phyloP scores from a whole-genome alignment of 768 basidiomycete species.

The Kwoniella heveanensis region DNA sequence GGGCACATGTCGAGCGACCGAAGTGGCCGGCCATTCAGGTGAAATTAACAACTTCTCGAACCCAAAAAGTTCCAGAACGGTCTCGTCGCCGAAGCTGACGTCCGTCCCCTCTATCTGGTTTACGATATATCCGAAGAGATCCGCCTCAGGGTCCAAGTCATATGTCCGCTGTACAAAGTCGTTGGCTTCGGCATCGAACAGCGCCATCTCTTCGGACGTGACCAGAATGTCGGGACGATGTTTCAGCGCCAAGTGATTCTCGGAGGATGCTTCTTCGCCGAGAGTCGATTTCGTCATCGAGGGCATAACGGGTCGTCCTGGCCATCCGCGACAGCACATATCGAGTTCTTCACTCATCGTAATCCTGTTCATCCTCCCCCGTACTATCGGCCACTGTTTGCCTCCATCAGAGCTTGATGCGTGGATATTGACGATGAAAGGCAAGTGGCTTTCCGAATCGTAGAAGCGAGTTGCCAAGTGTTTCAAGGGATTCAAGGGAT shows the following conservation, averaged over 20 bases:
- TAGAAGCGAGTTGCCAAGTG: neutral
- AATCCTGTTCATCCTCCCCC: neutral
- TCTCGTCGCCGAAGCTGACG: no score
- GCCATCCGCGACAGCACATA: neutral
- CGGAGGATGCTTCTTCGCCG: neutral
- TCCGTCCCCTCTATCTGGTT: no score
- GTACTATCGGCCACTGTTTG: neutral
- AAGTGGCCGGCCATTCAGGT: neutral
- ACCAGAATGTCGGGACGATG: neutral
- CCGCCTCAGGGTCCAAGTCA: neutral
- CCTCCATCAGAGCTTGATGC: neutral
- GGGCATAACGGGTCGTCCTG: neutral
- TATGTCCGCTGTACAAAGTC: neutral
- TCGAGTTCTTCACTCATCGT: neutral
- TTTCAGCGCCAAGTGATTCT: neutral
- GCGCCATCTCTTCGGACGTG: neutral
- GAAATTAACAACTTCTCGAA: neutral
- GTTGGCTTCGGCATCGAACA: neutral
- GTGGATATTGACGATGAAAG: neutral
- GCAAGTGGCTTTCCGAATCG: neutral
- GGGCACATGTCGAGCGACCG: neutral
- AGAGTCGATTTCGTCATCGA: neutral
- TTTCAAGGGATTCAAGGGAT: neutral
- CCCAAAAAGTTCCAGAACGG: neutral
- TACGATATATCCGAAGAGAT: neutral